A percentile compares a stretch with the other conserved stretches of the same genome.
Evolutionary conservation across 805 yeast genomes (phyloP).

Genomic region (Candida broadrunensis): DNA sequence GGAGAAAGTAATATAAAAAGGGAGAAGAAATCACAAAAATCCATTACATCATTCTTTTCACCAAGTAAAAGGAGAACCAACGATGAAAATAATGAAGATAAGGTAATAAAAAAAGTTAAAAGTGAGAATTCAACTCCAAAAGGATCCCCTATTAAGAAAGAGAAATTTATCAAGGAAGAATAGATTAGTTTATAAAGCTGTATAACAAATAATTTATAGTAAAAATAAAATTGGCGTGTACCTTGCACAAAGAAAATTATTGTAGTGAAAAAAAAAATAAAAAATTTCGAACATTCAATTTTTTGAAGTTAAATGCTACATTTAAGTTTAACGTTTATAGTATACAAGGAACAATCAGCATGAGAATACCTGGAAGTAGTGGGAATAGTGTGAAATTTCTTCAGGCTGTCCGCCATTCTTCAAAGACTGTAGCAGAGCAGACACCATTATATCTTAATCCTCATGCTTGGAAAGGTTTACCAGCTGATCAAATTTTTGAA

Average conservation of each 20-base stretch:
- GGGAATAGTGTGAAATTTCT: neutral
- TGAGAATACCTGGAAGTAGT: neutral
- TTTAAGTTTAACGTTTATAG: too few species aligned
- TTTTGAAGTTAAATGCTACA: too few species aligned
- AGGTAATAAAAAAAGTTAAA: neutral
- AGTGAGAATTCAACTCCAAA: neutral
- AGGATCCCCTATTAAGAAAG: neutral
- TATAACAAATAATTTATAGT: too few species aligned
- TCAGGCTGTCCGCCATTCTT: neutral
- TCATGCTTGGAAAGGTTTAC: slow-evolving; percentile 66
- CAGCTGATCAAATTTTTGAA: slow-evolving; percentile 59
- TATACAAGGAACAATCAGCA: neutral
- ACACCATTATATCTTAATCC: slow-evolving; percentile 54
- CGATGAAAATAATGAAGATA: neutral
- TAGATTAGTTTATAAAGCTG: too few species aligned
- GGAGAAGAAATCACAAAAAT: slow-evolving; percentile 14
- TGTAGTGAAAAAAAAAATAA: too few species aligned
- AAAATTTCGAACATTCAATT: too few species aligned
- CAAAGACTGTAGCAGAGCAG: neutral
- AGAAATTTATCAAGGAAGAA: slow-evolving; percentile 2
- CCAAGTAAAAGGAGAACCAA: slow-evolving; percentile 7
- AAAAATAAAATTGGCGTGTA: too few species aligned
- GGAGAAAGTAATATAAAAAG: slow-evolving; percentile 34
- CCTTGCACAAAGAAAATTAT: too few species aligned
- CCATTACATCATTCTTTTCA: slow-evolving; percentile 27